Evolutionary conservation across 2,329 filamentous ascomycete genomes (phyloP).

Genomic region (Penicillium paneum): DNA sequence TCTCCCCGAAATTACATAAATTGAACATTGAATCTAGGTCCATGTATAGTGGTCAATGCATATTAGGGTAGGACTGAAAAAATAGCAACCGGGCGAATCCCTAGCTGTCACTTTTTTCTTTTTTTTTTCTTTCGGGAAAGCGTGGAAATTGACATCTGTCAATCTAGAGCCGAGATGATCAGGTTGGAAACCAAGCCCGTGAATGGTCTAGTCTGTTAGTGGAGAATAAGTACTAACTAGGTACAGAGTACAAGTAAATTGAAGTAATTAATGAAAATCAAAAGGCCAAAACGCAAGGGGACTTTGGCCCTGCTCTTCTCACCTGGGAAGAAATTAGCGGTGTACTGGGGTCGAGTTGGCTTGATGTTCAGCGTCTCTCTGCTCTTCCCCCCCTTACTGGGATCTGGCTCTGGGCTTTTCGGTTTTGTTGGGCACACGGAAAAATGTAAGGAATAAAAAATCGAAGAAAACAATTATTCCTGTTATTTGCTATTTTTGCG

Average conservation of each 20-base stretch:
- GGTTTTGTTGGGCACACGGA: neutral
- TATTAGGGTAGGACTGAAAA: neutral
- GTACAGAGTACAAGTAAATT: too few species aligned
- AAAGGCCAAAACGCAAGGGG: conserved; percentile 3
- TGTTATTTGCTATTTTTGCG: neutral
- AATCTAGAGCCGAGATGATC: neutral
- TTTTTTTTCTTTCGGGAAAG: neutral
- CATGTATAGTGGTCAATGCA: conserved; percentile 6
- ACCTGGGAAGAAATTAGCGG: conserved; percentile 5
- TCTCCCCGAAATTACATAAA: neutral
- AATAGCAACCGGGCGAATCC: neutral
- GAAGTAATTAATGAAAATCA: neutral
- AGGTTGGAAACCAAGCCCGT: neutral
- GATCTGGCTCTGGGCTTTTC: conserved; percentile 4
- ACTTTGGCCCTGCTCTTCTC: neutral
- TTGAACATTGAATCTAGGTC: neutral
- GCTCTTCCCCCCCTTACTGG: conserved; percentile 5
- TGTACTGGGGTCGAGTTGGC: conserved; percentile 3
- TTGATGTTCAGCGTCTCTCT: neutral
- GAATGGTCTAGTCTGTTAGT: neutral
- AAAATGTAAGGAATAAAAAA: neutral
- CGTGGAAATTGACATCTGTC: conserved; percentile 5
- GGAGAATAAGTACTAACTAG: neutral
- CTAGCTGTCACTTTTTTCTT: neutral
- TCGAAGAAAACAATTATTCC: neutral